A percentile compares a stretch with the other conserved stretches of the same genome.
phyloP scores from a whole-genome alignment of 2,329 filamentous ascomycete species.

The Lachnellula suecica region DNA sequence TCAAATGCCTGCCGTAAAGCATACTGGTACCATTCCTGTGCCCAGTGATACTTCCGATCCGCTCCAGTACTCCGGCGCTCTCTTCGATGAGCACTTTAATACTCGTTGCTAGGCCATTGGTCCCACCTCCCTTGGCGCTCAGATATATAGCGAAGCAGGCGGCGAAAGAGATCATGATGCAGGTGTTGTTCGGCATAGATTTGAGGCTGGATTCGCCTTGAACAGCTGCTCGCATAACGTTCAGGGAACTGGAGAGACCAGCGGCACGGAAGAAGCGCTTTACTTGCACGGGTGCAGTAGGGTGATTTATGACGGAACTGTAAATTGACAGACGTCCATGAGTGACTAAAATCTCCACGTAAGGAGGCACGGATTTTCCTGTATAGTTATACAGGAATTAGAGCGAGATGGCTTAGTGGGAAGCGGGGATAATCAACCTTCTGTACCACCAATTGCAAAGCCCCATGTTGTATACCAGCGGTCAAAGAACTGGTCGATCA shows the following conservation, averaged over 20 bases:
- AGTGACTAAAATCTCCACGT: slow-evolving; percentile 72
- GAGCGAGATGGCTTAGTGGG: slow-evolving; percentile 15
- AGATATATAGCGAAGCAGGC: slow-evolving; percentile 68
- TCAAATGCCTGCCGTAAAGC: slow-evolving; percentile 55
- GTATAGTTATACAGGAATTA: slow-evolving; percentile 6
- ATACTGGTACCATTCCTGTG: slow-evolving; percentile 68
- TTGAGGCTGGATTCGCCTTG: slow-evolving; percentile 68
- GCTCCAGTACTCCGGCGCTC: slow-evolving; percentile 65
- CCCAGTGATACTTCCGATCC: slow-evolving; percentile 63
- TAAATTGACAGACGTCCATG: slow-evolving; percentile 76
- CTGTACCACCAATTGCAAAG: slow-evolving; percentile 52
- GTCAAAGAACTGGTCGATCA: slow-evolving; percentile 65
- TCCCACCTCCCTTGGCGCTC: slow-evolving; percentile 55
- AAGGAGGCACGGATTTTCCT: slow-evolving; percentile 63
- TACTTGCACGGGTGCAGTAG: slow-evolving; percentile 67
- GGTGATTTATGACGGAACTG: slow-evolving; percentile 72
- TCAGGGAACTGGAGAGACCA: slow-evolving; percentile 69
- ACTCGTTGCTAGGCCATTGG: slow-evolving; percentile 54
- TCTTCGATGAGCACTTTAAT: slow-evolving; percentile 66
- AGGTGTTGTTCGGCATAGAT: slow-evolving; percentile 77
- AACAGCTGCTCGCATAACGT: slow-evolving; percentile 71
- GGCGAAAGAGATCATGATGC: slow-evolving; percentile 77
- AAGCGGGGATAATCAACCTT: slow-evolving; percentile 36
- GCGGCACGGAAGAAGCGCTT: slow-evolving; percentile 73
- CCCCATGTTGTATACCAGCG: slow-evolving; percentile 66